These are phyloP conservation scores for Cladosporium sp. DNA, from an alignment of 2,329 filamentous ascomycete species.

Conservation along the genomic window DNA sequence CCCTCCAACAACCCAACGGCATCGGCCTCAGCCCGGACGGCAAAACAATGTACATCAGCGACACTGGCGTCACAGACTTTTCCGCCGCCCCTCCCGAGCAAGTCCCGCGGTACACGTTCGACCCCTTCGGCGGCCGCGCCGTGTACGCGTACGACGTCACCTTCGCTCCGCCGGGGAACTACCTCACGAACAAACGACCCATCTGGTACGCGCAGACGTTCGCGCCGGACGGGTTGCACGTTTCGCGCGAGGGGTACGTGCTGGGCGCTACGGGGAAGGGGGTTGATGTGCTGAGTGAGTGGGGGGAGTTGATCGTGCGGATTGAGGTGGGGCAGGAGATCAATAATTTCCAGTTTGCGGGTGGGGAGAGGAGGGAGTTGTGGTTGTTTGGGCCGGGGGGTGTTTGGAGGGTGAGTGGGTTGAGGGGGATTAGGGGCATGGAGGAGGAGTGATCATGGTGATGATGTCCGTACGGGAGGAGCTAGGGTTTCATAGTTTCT, in stretches of 20 bases:
- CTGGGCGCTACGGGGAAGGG: slow-evolving; percentile 20
- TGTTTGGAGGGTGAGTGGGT: slow-evolving; percentile 16
- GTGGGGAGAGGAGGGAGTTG: slow-evolving; percentile 14
- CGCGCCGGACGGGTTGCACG: slow-evolving; percentile 20
- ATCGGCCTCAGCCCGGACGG: slow-evolving; percentile 42
- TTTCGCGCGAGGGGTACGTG: slow-evolving; percentile 19
- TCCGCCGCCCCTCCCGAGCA: slow-evolving; percentile 2
- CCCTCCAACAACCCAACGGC: slow-evolving; percentile 41
- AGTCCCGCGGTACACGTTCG: slow-evolving; percentile 15
- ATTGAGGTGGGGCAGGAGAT: slow-evolving; percentile 19
- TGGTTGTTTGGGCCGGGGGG: slow-evolving; percentile 20
- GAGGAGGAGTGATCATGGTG: slow-evolving; percentile 9
- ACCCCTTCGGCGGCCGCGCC: slow-evolving; percentile 15
- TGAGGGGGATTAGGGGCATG: slow-evolving; percentile 14
- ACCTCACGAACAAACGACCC: slow-evolving; percentile 17
- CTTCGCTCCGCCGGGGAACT: slow-evolving; percentile 15
- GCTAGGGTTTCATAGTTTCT: too few species aligned
- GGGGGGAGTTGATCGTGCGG: slow-evolving; percentile 18
- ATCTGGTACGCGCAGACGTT: slow-evolving; percentile 19
- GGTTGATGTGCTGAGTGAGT: slow-evolving; percentile 18
- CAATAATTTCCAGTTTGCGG: slow-evolving; percentile 21
- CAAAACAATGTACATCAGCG: slow-evolving; percentile 43
- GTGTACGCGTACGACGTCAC: slow-evolving; percentile 21
- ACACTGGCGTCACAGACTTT: slow-evolving; percentile 30
- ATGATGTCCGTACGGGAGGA: background rate